Evolutionary conservation across 331 rosid genomes (phyloP).

Genomic region (Saraca asoca): DNA sequence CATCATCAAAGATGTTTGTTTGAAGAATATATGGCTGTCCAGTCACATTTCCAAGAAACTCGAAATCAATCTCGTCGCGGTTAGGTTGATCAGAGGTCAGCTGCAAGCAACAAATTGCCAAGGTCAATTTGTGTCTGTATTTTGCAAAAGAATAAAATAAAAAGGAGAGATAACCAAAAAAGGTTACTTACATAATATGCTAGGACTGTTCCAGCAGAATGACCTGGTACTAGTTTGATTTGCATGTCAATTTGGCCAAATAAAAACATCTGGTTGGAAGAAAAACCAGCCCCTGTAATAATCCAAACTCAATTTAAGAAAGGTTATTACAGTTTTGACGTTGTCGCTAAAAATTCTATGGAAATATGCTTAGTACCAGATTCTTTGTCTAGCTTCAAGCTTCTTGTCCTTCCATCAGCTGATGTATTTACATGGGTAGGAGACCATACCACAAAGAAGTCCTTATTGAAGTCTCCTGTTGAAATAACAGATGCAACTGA

Average conservation of each 20-base stretch:
- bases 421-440: constrained; percentile 83
- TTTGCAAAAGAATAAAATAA: constrained; percentile 2
- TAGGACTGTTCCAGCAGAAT: constrained; percentile 91
- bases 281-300: constrained; percentile 77
- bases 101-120: constrained; percentile 45
- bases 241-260: constrained; percentile 91
- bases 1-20: constrained; percentile 78
- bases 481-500: constrained; percentile 67
- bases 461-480: constrained; percentile 80
- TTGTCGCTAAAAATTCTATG: background rate
- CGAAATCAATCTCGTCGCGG: constrained; percentile 81
- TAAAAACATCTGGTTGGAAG: constrained; percentile 81
- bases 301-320: constrained; percentile 22
- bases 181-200: constrained; percentile 70
- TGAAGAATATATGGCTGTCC: constrained; percentile 79
- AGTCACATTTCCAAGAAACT: constrained; percentile 81
- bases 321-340: background rate
- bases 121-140: background rate
- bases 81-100: constrained; percentile 84
- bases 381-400: constrained; percentile 77
- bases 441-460: constrained; percentile 84
- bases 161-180: background rate
- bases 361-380: constrained; percentile 55
- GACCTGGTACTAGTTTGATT: constrained; percentile 80
- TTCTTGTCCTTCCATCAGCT: constrained; percentile 62